Evolutionary conservation across 2,329 filamentous ascomycete genomes (phyloP).

Genomic region (Thermomyces lanuginosus): DNA sequence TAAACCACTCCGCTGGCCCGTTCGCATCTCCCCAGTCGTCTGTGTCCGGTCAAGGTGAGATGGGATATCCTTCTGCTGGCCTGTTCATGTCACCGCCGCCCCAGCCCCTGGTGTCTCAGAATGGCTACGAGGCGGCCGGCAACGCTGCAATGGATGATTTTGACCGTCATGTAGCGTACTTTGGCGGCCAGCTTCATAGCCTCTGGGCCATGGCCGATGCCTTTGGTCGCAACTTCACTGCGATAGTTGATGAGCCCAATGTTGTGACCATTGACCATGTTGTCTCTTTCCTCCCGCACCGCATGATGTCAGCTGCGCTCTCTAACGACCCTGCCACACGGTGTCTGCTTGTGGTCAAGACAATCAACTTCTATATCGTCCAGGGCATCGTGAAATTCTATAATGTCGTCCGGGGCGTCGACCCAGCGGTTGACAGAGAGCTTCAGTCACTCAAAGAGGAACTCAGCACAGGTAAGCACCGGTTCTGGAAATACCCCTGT

Average conservation of each 20-base stretch:
- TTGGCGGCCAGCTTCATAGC: conserved; percentile 4
- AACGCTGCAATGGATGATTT: too few relatives aligned
- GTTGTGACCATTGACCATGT: conserved; percentile 8
- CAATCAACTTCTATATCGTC: conserved; percentile 14
- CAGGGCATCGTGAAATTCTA: conserved; percentile 11
- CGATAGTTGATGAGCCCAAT: too few relatives aligned
- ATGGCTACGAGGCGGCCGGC: too few relatives aligned
- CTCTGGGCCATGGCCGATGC: conserved; percentile 9
- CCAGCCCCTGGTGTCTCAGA: too few relatives aligned
- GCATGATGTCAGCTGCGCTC: conserved; percentile 11
- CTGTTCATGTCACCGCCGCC: too few relatives aligned
- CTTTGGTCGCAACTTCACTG: too few relatives aligned
- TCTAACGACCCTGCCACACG: conserved; percentile 11
- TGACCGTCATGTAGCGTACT: neutral
- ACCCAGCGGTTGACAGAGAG: conserved; percentile 10
- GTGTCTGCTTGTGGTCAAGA: conserved; percentile 12
- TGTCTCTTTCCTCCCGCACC: conserved; percentile 10
- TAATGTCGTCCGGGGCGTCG: conserved; percentile 12
- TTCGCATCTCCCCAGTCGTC: too few relatives aligned
- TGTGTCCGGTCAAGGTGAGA: too few relatives aligned
- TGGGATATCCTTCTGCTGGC: too few relatives aligned
- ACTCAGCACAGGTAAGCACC: conserved; percentile 10
- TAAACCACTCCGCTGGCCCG: too few relatives aligned
- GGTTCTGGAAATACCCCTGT: too few relatives aligned
- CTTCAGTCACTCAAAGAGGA: conserved; percentile 9